Evolutionary conservation across 2,329 filamentous ascomycete genomes (phyloP).

Genomic region (Acephala macrosclerotiorum): DNA sequence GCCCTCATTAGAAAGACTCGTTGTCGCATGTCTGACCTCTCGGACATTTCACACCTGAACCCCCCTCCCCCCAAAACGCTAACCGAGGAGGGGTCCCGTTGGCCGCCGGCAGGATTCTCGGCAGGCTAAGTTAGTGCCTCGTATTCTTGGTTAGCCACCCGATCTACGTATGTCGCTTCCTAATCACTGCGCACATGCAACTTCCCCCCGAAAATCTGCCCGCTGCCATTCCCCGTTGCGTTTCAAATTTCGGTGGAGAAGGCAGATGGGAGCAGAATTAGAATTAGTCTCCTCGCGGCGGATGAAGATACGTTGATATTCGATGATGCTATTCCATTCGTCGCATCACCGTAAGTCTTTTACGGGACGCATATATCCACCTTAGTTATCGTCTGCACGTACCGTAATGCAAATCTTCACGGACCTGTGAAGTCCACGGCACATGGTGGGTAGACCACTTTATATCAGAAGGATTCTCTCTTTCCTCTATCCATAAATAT

Average conservation of each 20-base stretch:
- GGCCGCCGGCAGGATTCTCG: slow-evolving; percentile 10
- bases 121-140: slow-evolving; percentile 8
- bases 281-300: slow-evolving; percentile 1
- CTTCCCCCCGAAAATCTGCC: slow-evolving; percentile 6
- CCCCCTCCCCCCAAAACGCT: too few relatives aligned
- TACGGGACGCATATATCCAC: slow-evolving; percentile 5
- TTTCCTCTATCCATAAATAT: neutral
- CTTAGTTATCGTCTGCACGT: slow-evolving; percentile 1
- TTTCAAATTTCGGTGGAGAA: too few relatives aligned
- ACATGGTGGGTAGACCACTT: slow-evolving; percentile 9
- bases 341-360: slow-evolving; percentile 7
- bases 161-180: too few relatives aligned
- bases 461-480: slow-evolving; percentile 9
- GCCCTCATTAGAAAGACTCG: neutral
- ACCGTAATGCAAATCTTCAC: slow-evolving; percentile 5
- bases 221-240: neutral
- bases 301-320: slow-evolving; percentile 7
- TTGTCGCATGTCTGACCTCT: too few relatives aligned
- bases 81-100: neutral
- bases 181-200: neutral
- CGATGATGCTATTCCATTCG: slow-evolving; percentile 4
- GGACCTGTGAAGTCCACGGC: neutral
- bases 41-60: too few relatives aligned
- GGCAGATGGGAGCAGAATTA: too few relatives aligned
- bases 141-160: neutral